phyloP scores from a whole-genome alignment of 2,329 filamentous ascomycete genomes.

The Beauveria scarabaeidicola region DNA sequence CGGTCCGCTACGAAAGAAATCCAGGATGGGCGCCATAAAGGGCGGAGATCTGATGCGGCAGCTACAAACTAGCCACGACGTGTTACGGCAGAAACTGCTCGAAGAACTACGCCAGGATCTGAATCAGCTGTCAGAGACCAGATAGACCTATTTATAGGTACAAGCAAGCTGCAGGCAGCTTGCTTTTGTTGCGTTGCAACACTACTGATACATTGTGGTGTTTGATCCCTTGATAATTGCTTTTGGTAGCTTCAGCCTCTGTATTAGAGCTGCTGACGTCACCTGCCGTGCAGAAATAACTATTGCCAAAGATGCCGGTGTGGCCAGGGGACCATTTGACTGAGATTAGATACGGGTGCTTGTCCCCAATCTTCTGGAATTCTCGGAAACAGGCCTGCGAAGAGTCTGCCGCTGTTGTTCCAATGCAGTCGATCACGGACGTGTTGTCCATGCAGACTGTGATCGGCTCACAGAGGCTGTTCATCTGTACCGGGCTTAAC shows the following conservation, averaged over 20 bases:
- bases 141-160: not conserved
- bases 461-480: not conserved
- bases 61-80: too few species aligned
- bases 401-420: not conserved
- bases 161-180: not conserved
- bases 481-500: too few species aligned
- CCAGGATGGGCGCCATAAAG: too few species aligned
- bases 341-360: not conserved
- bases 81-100: too few species aligned
- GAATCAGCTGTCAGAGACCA: not conserved
- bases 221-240: slow-evolving; percentile 5
- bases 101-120: too few species aligned
- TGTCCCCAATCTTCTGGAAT: not conserved
- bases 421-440: not conserved
- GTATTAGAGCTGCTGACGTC: slow-evolving; percentile 1
- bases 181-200: not conserved
- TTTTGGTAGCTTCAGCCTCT: slow-evolving; percentile 6
- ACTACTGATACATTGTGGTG: not conserved
- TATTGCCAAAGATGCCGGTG: not conserved
- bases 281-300: slow-evolving; percentile 6
- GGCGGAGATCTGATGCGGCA: too few species aligned
- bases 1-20: too few species aligned
- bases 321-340: not conserved
- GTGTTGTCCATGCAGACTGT: not conserved
- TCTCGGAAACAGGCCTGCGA: not conserved